Base-by-base conservation (phyloP, 2,329 filamentous ascomycete species). In the Sporothrix inflata region DNA sequence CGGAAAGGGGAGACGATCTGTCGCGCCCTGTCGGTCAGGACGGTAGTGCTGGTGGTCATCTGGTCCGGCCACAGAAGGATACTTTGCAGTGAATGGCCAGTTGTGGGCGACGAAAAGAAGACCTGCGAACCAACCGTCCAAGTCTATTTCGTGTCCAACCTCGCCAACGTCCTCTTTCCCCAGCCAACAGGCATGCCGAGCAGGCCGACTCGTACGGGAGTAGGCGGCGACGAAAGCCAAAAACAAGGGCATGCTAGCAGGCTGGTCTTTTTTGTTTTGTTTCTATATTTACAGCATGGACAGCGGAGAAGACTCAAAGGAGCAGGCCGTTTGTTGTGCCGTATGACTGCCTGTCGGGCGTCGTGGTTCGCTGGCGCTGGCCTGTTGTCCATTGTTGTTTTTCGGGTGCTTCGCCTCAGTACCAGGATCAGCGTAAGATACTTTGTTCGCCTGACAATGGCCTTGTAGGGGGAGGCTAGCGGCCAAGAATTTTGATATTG, bases 401-500 rank as follows among this genome's bases (percentile, higher is more conserved):
- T 27, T 24, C 16, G n/a, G 49, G 27, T 14, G 11, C 57, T 42
- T 63, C 61, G 61, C 61, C 61, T 66, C 40, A 40, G 21, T 53
- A 14, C 12, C 42, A 49, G 63, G 63, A 67, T 51, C 63, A 67
- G 42, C 40, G 42, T 47, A 40, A 40, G 38, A 40, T 40, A 40
- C 55, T 38, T 61, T 40, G 30, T 61, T 42, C 8, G 55, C 40
- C 55, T 67, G 42, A 38, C 40, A 30, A n/a, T 49, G 21, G n/a
- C 60, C 40, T 65, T 45, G 34, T 45, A 65, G 30, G 63, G 42
- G 63, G 24, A 27, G 45, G 61, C 61, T 49, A 49, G 21, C 61
- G n/a, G 61, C 61, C 61, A 49, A 53, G 47, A 68, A 53, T n/a
- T n/a, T n/a, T n/a, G n/a, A n/a, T n/a, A 63, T 63, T 21, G 16